Conservation (phyloP, 371 early-diverging fungal species). For the Batkoa obscura region DNA sequence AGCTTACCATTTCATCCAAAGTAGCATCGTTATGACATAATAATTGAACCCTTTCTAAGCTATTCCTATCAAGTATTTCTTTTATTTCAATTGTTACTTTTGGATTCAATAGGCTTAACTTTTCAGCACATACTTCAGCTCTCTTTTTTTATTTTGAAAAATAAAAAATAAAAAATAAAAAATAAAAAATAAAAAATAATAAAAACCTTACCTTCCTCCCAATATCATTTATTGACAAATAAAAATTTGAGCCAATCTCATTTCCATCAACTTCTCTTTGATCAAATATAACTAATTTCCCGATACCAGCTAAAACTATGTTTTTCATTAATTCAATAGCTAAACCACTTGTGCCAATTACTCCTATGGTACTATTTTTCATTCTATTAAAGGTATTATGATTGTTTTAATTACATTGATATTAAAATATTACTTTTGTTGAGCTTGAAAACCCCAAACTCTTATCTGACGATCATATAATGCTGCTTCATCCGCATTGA, state of each 20-base stretch:
- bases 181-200: background rate
- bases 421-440: conserved; percentile 36
- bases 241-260: conserved; percentile 69
- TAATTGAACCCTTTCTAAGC: conserved; percentile 38
- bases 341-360: conserved; percentile 43
- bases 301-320: conserved; percentile 75
- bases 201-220: conserved; percentile 38
- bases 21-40: conserved; percentile 33
- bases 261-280: conserved; percentile 22
- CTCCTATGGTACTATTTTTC: conserved; percentile 45
- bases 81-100: conserved; percentile 41
- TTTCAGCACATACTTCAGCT: conserved; percentile 34
- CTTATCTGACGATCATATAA: conserved; percentile 92
- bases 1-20: conserved; percentile 15
- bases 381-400: conserved; percentile 26
- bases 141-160: conserved; percentile 18
- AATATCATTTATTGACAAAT: conserved; percentile 29
- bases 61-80: conserved; percentile 18
- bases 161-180: background rate
- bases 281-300: conserved; percentile 50
- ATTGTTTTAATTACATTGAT: background rate
- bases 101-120: conserved; percentile 46
- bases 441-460: conserved; percentile 87
- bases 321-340: conserved; percentile 75
- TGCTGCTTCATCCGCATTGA: conserved; percentile 52